Percentiles rank a stretch among this genome's conserved stretches.
phyloP scores from a whole-genome alignment of 495 filamentous ascomycete species.

The Trichoderma virens region DNA sequence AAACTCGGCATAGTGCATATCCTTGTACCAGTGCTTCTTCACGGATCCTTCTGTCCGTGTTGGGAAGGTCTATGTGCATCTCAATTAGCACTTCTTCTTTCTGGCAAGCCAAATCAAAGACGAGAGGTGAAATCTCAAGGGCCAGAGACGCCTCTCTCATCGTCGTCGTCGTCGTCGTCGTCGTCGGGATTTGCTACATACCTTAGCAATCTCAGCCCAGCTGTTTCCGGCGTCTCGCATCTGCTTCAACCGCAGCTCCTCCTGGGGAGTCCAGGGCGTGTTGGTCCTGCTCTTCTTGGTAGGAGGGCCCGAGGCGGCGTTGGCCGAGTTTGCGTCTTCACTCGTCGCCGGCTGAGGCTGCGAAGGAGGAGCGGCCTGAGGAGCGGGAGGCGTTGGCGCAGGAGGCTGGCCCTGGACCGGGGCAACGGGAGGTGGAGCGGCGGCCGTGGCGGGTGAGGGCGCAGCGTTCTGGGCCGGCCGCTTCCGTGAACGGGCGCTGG shows the following conservation, averaged over 20 bases:
- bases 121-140: no score
- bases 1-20: constrained; percentile 99
- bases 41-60: constrained; percentile 91
- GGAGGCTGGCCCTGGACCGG: constrained; percentile 7
- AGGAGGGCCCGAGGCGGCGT: constrained; percentile 41
- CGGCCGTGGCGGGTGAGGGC: constrained; percentile 10
- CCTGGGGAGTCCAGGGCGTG: constrained; percentile 92
- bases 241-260: constrained; percentile 83
- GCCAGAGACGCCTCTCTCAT: no score
- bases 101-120: neutral
- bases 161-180: no score
- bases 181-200: no score
- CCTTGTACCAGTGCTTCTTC: constrained; percentile 99
- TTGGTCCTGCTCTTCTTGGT: constrained; percentile 93
- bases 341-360: constrained; percentile 13
- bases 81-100: neutral
- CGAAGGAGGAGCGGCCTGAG: constrained; percentile 18
- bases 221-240: constrained; percentile 90
- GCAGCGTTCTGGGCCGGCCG: constrained; percentile 21
- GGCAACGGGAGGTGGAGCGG: constrained; percentile 5
- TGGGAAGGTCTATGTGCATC: constrained; percentile 67
- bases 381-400: constrained; percentile 13
- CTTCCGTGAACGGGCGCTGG: constrained; percentile 18
- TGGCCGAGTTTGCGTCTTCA: constrained; percentile 24
- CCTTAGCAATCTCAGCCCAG: constrained; percentile 98